Evolutionary conservation across 768 basidiomycete species (phyloP).

Genomic region (Auricularia heimuer): DNA sequence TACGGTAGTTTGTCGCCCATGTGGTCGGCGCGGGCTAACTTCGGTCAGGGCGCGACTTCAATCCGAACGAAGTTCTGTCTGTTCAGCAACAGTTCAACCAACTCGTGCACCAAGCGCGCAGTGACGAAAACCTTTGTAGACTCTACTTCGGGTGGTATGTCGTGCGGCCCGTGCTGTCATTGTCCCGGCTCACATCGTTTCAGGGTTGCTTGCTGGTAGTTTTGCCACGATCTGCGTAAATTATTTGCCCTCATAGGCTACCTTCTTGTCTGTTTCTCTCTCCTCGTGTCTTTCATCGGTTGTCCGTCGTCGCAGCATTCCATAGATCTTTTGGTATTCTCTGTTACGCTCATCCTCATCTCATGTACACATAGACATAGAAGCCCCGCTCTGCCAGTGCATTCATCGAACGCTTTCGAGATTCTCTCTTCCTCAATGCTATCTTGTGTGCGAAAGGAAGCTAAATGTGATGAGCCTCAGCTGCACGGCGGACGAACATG

Average conservation of each 20-base stretch:
- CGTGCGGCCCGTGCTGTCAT: too few species aligned
- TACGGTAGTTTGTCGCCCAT: slow-evolving; percentile 3
- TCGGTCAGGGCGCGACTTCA: slow-evolving; percentile 33
- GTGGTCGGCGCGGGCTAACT: too few species aligned
- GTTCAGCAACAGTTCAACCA: slow-evolving; percentile 35
- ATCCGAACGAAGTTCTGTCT: slow-evolving; percentile 26
- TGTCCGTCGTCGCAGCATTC: background rate
- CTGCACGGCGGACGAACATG: too few species aligned
- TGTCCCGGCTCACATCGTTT: background rate
- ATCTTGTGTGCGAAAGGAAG: too few species aligned
- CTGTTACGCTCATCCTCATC: background rate
- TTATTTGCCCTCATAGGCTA: background rate
- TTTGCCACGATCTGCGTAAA: background rate
- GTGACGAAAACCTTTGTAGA: slow-evolving; percentile 35
- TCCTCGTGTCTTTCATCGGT: background rate
- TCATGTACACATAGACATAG: background rate
- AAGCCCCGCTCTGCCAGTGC: background rate
- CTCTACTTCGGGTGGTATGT: slow-evolving; percentile 31
- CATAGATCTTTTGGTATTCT: background rate
- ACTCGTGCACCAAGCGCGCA: slow-evolving; percentile 34
- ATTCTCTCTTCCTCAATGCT: too few species aligned
- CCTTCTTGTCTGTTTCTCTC: background rate
- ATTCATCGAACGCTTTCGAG: too few species aligned
- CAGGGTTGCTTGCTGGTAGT: slow-evolving; percentile 1
- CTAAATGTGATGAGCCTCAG: too few species aligned